Evolutionary conservation across 805 yeast species (phyloP).

Genomic region (Candida gorgasii): DNA sequence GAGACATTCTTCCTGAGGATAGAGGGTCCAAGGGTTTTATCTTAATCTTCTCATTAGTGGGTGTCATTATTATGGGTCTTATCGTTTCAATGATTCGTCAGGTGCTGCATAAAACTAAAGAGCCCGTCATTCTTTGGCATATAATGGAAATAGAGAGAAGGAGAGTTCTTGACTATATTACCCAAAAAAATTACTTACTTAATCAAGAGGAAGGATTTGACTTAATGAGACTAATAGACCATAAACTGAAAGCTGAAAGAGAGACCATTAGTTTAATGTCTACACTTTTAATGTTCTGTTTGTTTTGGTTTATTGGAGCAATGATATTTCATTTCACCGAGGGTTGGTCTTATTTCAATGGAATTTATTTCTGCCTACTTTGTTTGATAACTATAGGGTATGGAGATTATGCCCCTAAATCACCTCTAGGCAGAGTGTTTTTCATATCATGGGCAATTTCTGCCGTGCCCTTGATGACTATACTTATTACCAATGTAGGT

Average conservation of each 20-base stretch:
- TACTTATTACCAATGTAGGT: slow-evolving; percentile 69
- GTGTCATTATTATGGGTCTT: slow-evolving; percentile 73
- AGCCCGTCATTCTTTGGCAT: slow-evolving; percentile 68
- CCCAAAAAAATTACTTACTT: slow-evolving; percentile 20
- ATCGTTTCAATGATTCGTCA: slow-evolving; percentile 69
- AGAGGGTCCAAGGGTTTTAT: slow-evolving; percentile 58
- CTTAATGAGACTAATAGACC: slow-evolving; percentile 54
- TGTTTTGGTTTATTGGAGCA: slow-evolving; percentile 77
- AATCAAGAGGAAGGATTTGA: slow-evolving; percentile 53
- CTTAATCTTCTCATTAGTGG: slow-evolving; percentile 65
- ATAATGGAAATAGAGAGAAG: slow-evolving; percentile 54
- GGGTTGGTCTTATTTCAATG: slow-evolving; percentile 69
- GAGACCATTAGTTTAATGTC: slow-evolving; percentile 36
- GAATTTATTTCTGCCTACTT: slow-evolving; percentile 74
- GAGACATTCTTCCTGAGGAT: slow-evolving; percentile 63
- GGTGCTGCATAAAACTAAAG: slow-evolving; percentile 59
- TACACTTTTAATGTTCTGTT: slow-evolving; percentile 46
- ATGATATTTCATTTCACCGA: slow-evolving; percentile 60
- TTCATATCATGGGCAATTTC: slow-evolving; percentile 79
- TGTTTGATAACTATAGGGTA: slow-evolving; percentile 83
- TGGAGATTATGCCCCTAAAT: slow-evolving; percentile 69
- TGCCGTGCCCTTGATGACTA: slow-evolving; percentile 88
- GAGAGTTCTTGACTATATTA: slow-evolving; percentile 21
- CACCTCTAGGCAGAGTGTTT: slow-evolving; percentile 67
- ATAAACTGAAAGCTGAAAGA: slow-evolving; percentile 40